Evolutionary conservation across 2,329 filamentous ascomycete genomes (phyloP).

Genomic region (Xylariaceae sp.): DNA sequence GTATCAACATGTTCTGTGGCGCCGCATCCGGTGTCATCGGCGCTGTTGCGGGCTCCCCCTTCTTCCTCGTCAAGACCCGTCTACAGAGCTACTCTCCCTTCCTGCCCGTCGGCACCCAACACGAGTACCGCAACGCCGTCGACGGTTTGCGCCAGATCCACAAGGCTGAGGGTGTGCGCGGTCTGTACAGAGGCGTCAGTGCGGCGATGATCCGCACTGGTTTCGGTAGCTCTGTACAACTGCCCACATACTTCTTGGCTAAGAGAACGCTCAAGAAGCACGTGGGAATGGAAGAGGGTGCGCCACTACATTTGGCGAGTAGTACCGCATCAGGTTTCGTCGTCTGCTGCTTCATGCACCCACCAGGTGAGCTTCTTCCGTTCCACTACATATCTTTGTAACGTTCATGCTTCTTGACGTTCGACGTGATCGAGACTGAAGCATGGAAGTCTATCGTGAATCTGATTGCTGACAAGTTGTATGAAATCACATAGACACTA

Average conservation of each 20-base stretch:
- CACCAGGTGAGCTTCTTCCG: slow-evolving; percentile 59
- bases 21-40: slow-evolving; percentile 85
- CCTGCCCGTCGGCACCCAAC: slow-evolving; percentile 93
- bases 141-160: slow-evolving; percentile 83
- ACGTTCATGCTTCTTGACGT: neutral
- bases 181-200: slow-evolving; percentile 83
- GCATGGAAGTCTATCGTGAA: neutral
- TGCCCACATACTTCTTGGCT: slow-evolving; percentile 97
- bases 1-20: slow-evolving; percentile 89
- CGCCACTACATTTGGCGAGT: slow-evolving; percentile 80
- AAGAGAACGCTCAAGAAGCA: slow-evolving; percentile 81
- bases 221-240: slow-evolving; percentile 90
- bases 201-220: slow-evolving; percentile 95
- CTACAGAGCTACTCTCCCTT: slow-evolving; percentile 91
- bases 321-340: slow-evolving; percentile 90
- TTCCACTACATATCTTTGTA: neutral
- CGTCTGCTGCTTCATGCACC: slow-evolving; percentile 97
- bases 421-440: neutral
- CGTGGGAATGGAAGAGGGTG: slow-evolving; percentile 83
- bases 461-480: slow-evolving; percentile 1
- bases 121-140: slow-evolving; percentile 78
- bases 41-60: slow-evolving; percentile 87
- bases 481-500: slow-evolving; percentile 60
- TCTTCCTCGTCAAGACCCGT: slow-evolving; percentile 96
- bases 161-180: slow-evolving; percentile 66